Evolutionary conservation across 2,329 filamentous ascomycete genomes (phyloP).

Genomic region (Trichoderma koningii): DNA sequence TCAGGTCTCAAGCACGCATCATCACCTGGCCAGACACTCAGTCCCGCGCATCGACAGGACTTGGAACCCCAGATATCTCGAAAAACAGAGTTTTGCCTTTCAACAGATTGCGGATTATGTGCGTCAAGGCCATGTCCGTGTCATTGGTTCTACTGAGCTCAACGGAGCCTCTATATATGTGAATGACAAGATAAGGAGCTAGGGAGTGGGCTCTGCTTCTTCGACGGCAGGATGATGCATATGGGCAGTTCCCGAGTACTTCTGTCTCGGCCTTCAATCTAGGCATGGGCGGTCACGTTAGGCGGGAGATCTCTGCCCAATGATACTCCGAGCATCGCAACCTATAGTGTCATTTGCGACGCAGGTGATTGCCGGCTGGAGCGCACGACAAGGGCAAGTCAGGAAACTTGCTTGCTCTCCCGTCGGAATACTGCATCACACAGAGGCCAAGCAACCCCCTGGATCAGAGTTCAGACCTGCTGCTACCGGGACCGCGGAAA

Average conservation of each 20-base stretch:
- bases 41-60: neutral
- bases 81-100: slow-evolving; percentile 12
- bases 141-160: neutral
- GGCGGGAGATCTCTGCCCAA: neutral
- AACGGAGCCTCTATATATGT: neutral
- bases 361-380: neutral
- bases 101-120: neutral
- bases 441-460: neutral
- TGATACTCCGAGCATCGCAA: neutral
- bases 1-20: too few species aligned
- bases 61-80: neutral
- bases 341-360: neutral
- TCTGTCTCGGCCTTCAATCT: neutral
- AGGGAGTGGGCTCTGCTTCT: neutral
- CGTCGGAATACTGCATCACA: neutral
- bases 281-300: neutral
- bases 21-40: neutral
- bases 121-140: neutral
- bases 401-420: neutral
- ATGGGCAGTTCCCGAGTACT: neutral
- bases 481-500: neutral
- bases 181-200: neutral
- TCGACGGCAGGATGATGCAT: neutral
- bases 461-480: neutral
- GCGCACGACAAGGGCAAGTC: slow-evolving; percentile 1